phyloP scores from a whole-genome alignment of 495 filamentous ascomycete genomes.

The Hypoxylon lienhwacheense region DNA sequence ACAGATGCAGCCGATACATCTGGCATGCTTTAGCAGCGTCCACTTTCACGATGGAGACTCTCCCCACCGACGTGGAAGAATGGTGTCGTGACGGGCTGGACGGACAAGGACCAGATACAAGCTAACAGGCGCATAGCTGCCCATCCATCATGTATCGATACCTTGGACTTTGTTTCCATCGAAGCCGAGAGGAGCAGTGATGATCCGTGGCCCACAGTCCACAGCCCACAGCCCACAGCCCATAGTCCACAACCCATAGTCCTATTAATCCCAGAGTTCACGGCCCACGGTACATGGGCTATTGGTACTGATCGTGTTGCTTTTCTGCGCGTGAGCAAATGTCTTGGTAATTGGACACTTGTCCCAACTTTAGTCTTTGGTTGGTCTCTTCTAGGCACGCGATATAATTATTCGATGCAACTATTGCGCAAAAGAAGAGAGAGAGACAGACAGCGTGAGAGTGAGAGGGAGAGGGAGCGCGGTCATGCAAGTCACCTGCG shows the following conservation, averaged over 20 bases:
- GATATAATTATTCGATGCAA: slow-evolving; percentile 20
- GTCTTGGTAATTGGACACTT: slow-evolving; percentile 27
- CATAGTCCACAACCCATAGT: too few species aligned
- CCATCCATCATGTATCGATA: slow-evolving; percentile 40
- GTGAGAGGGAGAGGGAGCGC: slow-evolving; percentile 7
- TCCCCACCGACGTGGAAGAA: slow-evolving; percentile 38
- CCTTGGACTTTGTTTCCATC: slow-evolving; percentile 26
- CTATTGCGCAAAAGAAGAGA: slow-evolving; percentile 15
- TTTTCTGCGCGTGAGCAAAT: slow-evolving; percentile 23
- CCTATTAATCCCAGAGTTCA: neutral
- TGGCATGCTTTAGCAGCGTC: slow-evolving; percentile 32
- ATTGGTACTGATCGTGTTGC: slow-evolving; percentile 7
- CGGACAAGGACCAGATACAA: slow-evolving; percentile 31
- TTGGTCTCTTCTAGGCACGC: slow-evolving; percentile 10
- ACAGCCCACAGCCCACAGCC: too few species aligned
- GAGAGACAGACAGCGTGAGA: too few species aligned
- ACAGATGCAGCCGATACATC: slow-evolving; percentile 30
- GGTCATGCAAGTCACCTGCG: slow-evolving; percentile 18
- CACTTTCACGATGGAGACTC: slow-evolving; percentile 31
- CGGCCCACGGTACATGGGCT: neutral
- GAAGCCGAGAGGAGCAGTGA: slow-evolving; percentile 13
- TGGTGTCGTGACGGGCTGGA: slow-evolving; percentile 18
- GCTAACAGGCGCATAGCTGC: slow-evolving; percentile 41
- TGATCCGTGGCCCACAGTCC: neutral
- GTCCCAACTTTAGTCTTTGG: slow-evolving; percentile 13